Conservation (phyloP, 495 filamentous ascomycete genomes). For the Tetracladium setigerum region DNA sequence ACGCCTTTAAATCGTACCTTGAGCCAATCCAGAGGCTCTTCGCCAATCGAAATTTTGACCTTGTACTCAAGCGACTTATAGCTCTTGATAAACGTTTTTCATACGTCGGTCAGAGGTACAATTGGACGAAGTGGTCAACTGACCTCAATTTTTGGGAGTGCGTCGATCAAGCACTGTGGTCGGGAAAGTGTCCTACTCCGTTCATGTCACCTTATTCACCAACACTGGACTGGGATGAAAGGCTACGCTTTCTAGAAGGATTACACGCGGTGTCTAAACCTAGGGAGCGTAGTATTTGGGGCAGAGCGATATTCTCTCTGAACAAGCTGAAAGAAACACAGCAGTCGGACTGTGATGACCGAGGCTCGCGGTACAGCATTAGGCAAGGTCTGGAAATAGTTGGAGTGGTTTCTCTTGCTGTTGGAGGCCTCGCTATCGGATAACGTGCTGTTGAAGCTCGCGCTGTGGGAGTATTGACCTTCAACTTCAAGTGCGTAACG, state of each 20-base stretch:
- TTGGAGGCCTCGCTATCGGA: too few relatives aligned
- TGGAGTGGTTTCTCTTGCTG: too few relatives aligned
- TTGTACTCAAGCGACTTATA: conserved; percentile 6
- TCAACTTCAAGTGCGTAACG: too few relatives aligned
- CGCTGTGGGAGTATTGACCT: too few relatives aligned
- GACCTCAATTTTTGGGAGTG: conserved; percentile 6
- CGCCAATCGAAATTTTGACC: conserved; percentile 5
- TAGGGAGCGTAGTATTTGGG: neutral
- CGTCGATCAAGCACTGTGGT: conserved; percentile 6
- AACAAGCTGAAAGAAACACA: conserved; percentile 1
- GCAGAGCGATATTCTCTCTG: neutral
- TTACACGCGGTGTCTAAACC: too few relatives aligned
- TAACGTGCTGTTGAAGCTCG: too few relatives aligned
- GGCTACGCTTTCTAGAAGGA: neutral
- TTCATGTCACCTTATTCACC: neutral
- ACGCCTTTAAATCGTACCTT: neutral
- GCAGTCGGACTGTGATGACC: too few relatives aligned
- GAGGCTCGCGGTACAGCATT: conserved; percentile 1
- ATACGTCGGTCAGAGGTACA: neutral
- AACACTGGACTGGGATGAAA: conserved; percentile 1
- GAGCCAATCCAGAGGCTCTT: conserved; percentile 4
- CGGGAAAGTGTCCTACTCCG: conserved; percentile 1
- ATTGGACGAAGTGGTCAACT: conserved; percentile 8
- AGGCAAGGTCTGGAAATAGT: too few relatives aligned
- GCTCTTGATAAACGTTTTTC: conserved; percentile 5